Evolutionary conservation across 192 early-diverging fungal genomes (phyloP).

Genomic region (Backusella luteola): DNA sequence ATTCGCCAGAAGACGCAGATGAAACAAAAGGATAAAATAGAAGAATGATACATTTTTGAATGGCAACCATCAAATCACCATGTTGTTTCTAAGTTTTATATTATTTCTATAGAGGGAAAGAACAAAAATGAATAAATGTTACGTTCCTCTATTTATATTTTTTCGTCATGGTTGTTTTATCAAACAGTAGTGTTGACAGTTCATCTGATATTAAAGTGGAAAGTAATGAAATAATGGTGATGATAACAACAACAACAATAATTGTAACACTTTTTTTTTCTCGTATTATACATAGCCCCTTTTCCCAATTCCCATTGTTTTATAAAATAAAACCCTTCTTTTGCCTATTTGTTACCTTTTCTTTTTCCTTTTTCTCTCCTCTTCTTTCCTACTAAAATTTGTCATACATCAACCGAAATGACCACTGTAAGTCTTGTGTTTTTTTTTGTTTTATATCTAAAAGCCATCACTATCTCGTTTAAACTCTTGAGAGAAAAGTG

Average conservation of each 20-base stretch:
- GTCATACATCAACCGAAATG: not conserved
- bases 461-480: not conserved
- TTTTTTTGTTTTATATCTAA: not conserved
- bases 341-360: slow-evolving; percentile 11
- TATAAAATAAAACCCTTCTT: not conserved
- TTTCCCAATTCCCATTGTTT: slow-evolving; percentile 6
- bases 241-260: slow-evolving; percentile 2
- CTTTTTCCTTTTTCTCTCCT: slow-evolving; percentile 11
- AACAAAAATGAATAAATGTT: slow-evolving; percentile 1
- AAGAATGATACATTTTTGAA: slow-evolving; percentile 15
- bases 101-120: not conserved
- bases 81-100: not conserved
- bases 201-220: not conserved
- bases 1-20: slow-evolving; percentile 10
- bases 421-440: not conserved
- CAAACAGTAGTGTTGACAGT: not conserved
- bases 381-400: not conserved
- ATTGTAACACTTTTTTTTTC: slow-evolving; percentile 1
- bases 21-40: slow-evolving; percentile 12
- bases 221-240: not conserved
- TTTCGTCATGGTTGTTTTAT: slow-evolving; percentile 1
- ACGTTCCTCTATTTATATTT: not conserved
- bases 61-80: slow-evolving; percentile 1
- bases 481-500: not conserved
- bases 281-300: slow-evolving; percentile 11